Conservation (phyloP, 768 basidiomycete species). For the Lactifluus hygrophoroides region DNA sequence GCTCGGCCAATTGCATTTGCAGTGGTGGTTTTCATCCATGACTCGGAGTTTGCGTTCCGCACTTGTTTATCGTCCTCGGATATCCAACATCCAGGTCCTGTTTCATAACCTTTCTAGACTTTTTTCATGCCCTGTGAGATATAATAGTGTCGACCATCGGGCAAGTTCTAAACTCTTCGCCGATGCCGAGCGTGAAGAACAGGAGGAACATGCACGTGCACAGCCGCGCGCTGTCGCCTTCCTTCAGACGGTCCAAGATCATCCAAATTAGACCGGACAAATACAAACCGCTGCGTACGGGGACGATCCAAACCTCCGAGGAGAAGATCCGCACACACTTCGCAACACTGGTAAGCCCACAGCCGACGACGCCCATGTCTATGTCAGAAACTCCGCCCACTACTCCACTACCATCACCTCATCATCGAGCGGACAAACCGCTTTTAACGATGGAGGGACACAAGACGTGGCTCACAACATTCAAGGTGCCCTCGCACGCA, state of each 20-base stretch:
- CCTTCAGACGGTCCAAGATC: slow-evolving; percentile 33
- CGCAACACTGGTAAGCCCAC: slow-evolving; percentile 38
- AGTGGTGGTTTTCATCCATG: too few relatives aligned
- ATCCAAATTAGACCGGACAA: slow-evolving; percentile 79
- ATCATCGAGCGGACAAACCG: slow-evolving; percentile 33
- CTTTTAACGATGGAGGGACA: slow-evolving; percentile 50
- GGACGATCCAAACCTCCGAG: slow-evolving; percentile 51
- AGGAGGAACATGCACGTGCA: slow-evolving; percentile 25
- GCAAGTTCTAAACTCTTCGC: slow-evolving; percentile 58
- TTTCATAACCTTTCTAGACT: background rate
- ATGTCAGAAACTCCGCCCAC: background rate
- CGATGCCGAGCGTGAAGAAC: slow-evolving; percentile 51
- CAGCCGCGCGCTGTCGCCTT: slow-evolving; percentile 14
- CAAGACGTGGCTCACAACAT: slow-evolving; percentile 63
- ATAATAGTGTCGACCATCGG: slow-evolving; percentile 19
- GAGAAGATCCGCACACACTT: slow-evolving; percentile 46
- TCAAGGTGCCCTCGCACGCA: slow-evolving; percentile 50
- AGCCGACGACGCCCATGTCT: slow-evolving; percentile 10
- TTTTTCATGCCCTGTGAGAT: slow-evolving; percentile 1
- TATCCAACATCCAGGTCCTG: too few relatives aligned
- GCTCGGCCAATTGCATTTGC: too few relatives aligned
- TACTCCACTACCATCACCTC: background rate
- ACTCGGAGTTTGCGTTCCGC: background rate
- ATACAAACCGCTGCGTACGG: slow-evolving; percentile 71
- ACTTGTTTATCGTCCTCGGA: too few relatives aligned